phyloP scores from a whole-genome alignment of 2,329 filamentous ascomycete genomes.

The Talaromyces sp. region DNA sequence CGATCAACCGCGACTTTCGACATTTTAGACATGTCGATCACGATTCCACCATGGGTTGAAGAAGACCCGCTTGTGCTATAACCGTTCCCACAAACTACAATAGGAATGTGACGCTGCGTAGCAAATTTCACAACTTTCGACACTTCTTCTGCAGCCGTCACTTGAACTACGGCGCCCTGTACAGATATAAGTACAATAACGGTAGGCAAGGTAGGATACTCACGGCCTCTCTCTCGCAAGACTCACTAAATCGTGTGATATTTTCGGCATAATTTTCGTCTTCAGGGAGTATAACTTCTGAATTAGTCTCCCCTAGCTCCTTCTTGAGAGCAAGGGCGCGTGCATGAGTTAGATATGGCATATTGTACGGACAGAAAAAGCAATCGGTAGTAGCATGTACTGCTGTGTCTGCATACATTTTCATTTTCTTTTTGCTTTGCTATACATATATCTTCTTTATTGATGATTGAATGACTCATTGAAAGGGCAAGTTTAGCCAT shows the following conservation, averaged over 20 bases:
- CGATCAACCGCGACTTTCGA: constrained; percentile 47
- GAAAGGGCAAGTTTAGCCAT: too few relatives aligned
- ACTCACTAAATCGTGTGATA: constrained; percentile 3
- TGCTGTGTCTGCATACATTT: too few relatives aligned
- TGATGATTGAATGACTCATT: too few relatives aligned
- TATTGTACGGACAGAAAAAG: too few relatives aligned
- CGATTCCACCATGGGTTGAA: constrained; percentile 50
- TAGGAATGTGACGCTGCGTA: constrained; percentile 18
- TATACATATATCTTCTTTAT: too few relatives aligned
- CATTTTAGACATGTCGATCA: constrained; percentile 54
- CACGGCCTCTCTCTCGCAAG: constrained; percentile 4
- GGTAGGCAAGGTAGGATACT: neutral
- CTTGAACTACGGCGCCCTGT: constrained; percentile 1
- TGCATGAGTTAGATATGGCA: constrained; percentile 4
- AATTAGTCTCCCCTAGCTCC: constrained; percentile 4
- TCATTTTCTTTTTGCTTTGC: too few relatives aligned
- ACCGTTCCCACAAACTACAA: constrained; percentile 28
- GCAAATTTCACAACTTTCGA: neutral
- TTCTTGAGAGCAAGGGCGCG: neutral
- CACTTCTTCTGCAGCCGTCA: constrained; percentile 3
- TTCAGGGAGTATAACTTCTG: constrained; percentile 5
- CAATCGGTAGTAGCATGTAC: too few relatives aligned
- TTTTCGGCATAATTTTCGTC: constrained; percentile 1
- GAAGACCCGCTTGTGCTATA: constrained; percentile 52
- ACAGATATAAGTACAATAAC: neutral